These are phyloP conservation scores for Yarrowia sp. DNA, from an alignment of 805 yeast species.

Conservation along the genomic window DNA sequence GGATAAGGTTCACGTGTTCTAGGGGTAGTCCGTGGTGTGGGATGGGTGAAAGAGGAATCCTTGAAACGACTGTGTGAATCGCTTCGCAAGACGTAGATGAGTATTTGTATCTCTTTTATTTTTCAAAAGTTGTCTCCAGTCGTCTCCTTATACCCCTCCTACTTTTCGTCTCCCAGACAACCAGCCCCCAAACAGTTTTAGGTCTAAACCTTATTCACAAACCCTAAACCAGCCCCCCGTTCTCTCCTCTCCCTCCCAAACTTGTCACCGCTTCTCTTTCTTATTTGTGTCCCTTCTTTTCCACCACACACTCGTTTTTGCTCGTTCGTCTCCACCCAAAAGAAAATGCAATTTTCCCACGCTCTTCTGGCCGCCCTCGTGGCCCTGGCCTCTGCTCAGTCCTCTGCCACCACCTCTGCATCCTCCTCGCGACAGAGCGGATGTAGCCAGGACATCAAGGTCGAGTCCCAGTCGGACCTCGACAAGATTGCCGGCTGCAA, in stretches of 20 bases:
- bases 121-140: no score
- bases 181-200: conserved; percentile 12
- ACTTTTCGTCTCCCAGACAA: background rate
- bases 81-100: no score
- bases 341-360: conserved; percentile 32
- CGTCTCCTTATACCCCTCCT: background rate
- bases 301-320: conserved; percentile 33
- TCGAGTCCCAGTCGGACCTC: conserved; percentile 79
- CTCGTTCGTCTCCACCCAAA: background rate
- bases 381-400: conserved; percentile 38
- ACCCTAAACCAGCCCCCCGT: conserved; percentile 34
- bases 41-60: no score
- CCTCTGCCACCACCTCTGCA: conserved; percentile 60
- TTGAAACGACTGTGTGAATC: no score
- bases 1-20: conserved; percentile 27
- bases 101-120: no score
- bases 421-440: conserved; percentile 50
- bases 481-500: conserved; percentile 76
- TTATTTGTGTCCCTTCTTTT: conserved; percentile 35
- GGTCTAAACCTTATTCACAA: background rate
- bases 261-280: conserved; percentile 22
- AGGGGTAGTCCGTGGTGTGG: conserved; percentile 2
- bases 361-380: conserved; percentile 39
- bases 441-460: conserved; percentile 61
- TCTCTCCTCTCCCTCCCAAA: conserved; percentile 12